Evolutionary conservation across 2,329 filamentous ascomycete genomes (phyloP).

Genomic region (Cucurbitaria berberidis): DNA sequence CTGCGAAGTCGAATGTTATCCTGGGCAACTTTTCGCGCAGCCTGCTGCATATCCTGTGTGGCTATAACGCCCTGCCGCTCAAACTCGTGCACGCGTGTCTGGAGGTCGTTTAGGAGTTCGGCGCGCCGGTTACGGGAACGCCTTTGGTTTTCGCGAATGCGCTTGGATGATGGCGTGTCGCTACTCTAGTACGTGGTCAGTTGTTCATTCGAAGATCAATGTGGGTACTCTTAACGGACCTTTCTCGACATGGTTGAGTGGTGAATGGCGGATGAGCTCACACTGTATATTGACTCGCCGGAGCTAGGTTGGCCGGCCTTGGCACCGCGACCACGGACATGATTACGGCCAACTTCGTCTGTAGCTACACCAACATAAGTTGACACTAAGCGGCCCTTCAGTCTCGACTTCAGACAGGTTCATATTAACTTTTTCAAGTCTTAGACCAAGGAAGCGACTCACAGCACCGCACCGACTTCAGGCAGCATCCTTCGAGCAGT

Average conservation of each 20-base stretch:
- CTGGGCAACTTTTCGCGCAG: conserved; percentile 69
- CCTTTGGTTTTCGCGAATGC: conserved; percentile 76
- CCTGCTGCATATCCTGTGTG: conserved; percentile 70
- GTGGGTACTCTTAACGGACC: neutral
- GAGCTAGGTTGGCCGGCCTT: no score
- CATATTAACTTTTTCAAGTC: no score
- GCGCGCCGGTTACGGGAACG: conserved; percentile 72
- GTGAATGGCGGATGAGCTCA: neutral
- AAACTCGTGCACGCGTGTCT: conserved; percentile 65
- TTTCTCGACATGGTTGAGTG: conserved; percentile 4
- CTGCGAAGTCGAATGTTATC: conserved; percentile 69
- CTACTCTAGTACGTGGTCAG: conserved; percentile 9
- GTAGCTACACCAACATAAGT: no score
- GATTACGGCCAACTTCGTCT: no score
- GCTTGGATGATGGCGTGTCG: conserved; percentile 46
- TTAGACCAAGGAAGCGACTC: no score
- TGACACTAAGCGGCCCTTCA: no score
- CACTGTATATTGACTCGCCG: neutral
- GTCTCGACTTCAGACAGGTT: no score
- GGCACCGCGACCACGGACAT: no score
- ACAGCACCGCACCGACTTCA: no score
- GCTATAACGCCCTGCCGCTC: conserved; percentile 69
- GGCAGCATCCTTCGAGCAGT: neutral
- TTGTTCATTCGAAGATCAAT: neutral
- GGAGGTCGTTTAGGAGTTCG: conserved; percentile 72